A percentile compares a stretch with the other conserved stretches of the same genome.
Conservation (phyloP, 495 filamentous ascomycete genomes). For the Aspergillus heteromorphus region DNA sequence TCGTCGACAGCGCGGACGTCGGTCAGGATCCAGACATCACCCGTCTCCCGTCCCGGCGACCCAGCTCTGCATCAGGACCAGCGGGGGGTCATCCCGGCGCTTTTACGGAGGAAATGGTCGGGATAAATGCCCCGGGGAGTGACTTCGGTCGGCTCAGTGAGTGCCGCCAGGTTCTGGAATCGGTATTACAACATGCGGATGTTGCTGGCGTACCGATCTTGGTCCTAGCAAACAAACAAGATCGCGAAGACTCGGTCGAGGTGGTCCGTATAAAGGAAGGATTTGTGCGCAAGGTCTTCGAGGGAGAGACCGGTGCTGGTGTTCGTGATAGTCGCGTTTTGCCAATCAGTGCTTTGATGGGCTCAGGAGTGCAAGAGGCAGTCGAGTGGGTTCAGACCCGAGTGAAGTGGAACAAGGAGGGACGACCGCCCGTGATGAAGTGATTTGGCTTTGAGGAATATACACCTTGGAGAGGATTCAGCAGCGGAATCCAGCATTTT, state of each 20-base stretch:
- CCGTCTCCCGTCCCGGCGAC: constrained; percentile 24
- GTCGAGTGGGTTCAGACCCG: constrained; percentile 90
- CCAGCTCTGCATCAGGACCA: constrained; percentile 27
- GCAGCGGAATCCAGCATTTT: not conserved
- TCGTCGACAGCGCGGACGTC: constrained; percentile 90
- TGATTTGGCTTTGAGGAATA: constrained; percentile 32
- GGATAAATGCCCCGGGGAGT: constrained; percentile 43
- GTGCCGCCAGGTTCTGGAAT: constrained; percentile 81
- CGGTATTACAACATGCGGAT: constrained; percentile 74
- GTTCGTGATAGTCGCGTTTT: constrained; percentile 87
- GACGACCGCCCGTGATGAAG: constrained; percentile 85
- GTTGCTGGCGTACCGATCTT: constrained; percentile 87
- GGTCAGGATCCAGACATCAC: constrained; percentile 63
- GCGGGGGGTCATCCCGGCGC: constrained; percentile 5
- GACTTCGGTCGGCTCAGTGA: constrained; percentile 71
- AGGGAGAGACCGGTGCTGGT: constrained; percentile 79
- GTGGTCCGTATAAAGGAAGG: constrained; percentile 97
- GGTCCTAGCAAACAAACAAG: constrained; percentile 95
- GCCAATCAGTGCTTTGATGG: constrained; percentile 85
- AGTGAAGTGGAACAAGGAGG: constrained; percentile 95
- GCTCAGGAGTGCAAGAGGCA: constrained; percentile 86
- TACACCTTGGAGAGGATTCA: not conserved
- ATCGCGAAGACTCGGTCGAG: constrained; percentile 94
- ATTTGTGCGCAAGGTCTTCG: constrained; percentile 86
- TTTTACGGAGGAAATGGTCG: constrained; percentile 33